These are phyloP conservation scores for Kazachstania taianensis DNA, from an alignment of 805 yeast species.

Conservation along the genomic window DNA sequence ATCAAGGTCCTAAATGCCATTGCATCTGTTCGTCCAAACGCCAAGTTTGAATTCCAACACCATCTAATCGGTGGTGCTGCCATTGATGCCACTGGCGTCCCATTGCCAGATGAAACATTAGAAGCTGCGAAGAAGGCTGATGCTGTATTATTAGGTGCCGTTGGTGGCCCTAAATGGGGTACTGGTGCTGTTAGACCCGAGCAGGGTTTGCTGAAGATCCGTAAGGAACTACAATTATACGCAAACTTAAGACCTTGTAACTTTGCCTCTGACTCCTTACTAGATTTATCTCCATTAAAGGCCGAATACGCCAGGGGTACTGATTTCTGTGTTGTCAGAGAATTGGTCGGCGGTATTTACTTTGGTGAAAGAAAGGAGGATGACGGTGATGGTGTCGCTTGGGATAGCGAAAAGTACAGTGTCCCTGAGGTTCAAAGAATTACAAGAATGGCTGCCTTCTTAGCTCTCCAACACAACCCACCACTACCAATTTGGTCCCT, in stretches of 20 bases:
- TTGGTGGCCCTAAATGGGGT: conserved; percentile 99
- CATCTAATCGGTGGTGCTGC: conserved; percentile 98
- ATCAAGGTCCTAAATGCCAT: conserved; percentile 82
- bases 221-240: conserved; percentile 87
- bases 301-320: conserved; percentile 82
- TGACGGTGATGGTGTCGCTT: conserved; percentile 74
- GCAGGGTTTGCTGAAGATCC: conserved; percentile 86
- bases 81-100: conserved; percentile 90
- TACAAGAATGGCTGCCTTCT: conserved; percentile 95
- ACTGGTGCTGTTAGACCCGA: conserved; percentile 95
- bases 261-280: conserved; percentile 74
- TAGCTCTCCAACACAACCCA: conserved; percentile 88
- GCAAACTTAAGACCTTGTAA: conserved; percentile 96
- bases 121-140: conserved; percentile 78
- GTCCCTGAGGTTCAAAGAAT: conserved; percentile 91
- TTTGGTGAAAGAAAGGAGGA: conserved; percentile 95
- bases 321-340: conserved; percentile 87
- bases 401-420: conserved; percentile 88
- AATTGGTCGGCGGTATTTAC: conserved; percentile 95
- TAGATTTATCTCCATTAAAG: conserved; percentile 82
- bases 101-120: conserved; percentile 77
- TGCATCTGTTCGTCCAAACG: conserved; percentile 41
- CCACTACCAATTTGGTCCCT: conserved; percentile 93
- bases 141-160: conserved; percentile 96
- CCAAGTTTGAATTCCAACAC: conserved; percentile 65